Evolutionary conservation across 192 early-diverging fungal genomes (phyloP).

Genomic region (Chytriomyces confervae): DNA sequence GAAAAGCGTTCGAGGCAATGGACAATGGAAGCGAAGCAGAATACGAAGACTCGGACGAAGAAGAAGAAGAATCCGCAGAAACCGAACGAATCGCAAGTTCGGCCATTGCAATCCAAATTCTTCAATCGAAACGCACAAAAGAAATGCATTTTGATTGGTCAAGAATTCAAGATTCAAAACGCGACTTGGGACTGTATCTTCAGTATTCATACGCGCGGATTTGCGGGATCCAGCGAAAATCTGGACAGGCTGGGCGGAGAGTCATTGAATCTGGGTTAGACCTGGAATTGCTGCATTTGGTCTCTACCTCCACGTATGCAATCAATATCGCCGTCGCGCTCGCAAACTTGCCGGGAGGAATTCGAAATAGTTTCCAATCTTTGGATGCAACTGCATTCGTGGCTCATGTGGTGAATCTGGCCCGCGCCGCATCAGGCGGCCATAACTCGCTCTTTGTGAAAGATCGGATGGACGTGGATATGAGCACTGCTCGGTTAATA

Average conservation of each 20-base stretch:
- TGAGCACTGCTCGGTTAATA: conserved; percentile 10
- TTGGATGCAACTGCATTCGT: conserved; percentile 16
- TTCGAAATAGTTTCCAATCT: neutral
- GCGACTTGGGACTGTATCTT: conserved; percentile 23
- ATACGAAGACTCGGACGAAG: conserved; percentile 18
- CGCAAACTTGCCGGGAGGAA: conserved; percentile 7
- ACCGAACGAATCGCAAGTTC: neutral
- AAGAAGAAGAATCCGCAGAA: conserved; percentile 2
- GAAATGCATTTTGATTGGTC: conserved; percentile 15
- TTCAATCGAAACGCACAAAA: conserved; percentile 20
- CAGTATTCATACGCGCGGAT: conserved; percentile 28
- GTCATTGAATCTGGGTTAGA: neutral
- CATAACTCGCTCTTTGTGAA: conserved; percentile 36
- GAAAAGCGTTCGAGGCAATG: neutral
- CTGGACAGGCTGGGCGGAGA: neutral
- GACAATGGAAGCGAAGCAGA: conserved; percentile 2
- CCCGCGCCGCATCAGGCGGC: neutral
- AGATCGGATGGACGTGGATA: neutral
- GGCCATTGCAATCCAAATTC: conserved; percentile 21
- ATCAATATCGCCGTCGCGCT: conserved; percentile 15
- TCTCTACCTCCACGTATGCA: conserved; percentile 8
- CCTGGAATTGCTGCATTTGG: neutral
- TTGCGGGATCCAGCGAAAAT: conserved; percentile 25
- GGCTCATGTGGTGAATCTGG: conserved; percentile 6
- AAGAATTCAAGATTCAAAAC: conserved; percentile 13